Base-by-base conservation (phyloP, 768 basidiomycete species). In the Dioszegia aurantiaca region DNA sequence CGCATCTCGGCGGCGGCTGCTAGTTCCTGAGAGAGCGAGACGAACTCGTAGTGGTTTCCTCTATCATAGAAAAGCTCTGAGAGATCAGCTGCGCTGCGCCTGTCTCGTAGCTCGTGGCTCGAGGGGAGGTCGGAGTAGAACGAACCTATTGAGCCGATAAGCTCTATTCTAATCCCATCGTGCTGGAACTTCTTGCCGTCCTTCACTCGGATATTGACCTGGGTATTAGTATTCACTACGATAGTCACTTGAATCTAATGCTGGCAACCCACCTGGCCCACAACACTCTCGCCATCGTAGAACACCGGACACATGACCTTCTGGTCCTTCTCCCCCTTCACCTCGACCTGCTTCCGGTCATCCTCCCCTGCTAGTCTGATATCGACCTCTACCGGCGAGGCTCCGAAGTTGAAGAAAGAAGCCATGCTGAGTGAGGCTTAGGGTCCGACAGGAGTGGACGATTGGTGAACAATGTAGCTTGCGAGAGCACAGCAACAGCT, bases 1-100 rank as follows among this genome's bases (percentile, higher is more conserved):
- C 95, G 84, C 86, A 99, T 86, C 73, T 99, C 95, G 31, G 91
- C 92, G n/a, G 91, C 91, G 0, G 90, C 86, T 1, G 93, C 91
- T 24, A 97, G 81, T 70, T 98, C 94, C 78, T 97, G 91, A 0
- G 91, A 90, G 68, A 97, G 79, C 6, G 94, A 95, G 10, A 98
- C 80, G 77, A 98, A 98, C 75, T 98, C 95, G 76, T 97, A 92
- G 74, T 98, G 94, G 76, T 97, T 94, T 1, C 94, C 93, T 21
- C 93, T 59, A 80, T 98, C 94, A 72, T 97, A 98, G 81, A 98
- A 98, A 23, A 97, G 81, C 70, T 78, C 67, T 89, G 26, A 26
- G 30, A 12, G 43, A 33, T 33, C 14, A 33, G 42, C 30, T 37
- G n/a, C n/a, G n/a, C n/a, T n/a, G n/a, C n/a, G n/a, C n/a, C n/a